A percentile compares a stretch with the other conserved stretches of the same genome.
Evolutionary conservation across 148 eudicot genomes (phyloP).

Genomic region (Fagopyrum tataricum): DNA sequence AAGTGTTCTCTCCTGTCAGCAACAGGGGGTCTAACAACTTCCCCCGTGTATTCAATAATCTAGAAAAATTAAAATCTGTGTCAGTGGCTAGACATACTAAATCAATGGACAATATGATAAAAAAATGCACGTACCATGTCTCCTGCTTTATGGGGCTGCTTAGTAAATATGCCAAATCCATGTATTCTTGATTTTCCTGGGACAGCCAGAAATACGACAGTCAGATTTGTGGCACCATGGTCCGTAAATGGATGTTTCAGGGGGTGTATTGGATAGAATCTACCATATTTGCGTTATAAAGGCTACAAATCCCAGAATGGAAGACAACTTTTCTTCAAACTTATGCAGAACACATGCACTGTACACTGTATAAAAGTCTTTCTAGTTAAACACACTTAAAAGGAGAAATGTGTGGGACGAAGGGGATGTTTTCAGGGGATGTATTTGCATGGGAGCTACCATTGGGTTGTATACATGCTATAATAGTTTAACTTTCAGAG

Average conservation of each 20-base stretch:
- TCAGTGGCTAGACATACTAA: background rate
- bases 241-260: background rate
- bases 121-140: slow-evolving; percentile 58
- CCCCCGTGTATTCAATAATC: slow-evolving; percentile 95
- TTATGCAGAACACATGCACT: background rate
- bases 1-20: slow-evolving; percentile 92
- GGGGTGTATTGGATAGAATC: background rate
- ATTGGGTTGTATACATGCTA: background rate
- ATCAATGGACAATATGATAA: background rate
- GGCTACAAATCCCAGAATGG: background rate
- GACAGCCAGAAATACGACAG: background rate
- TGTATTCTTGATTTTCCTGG: slow-evolving; percentile 93
- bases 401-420: background rate
- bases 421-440: background rate
- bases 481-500: background rate
- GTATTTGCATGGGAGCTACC: background rate
- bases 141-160: slow-evolving; percentile 85
- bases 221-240: background rate
- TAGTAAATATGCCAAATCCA: slow-evolving; percentile 92
- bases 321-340: background rate
- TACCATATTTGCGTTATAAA: background rate
- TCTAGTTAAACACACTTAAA: background rate
- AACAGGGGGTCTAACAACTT: slow-evolving; percentile 76
- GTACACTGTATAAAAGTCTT: background rate
- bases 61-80: slow-evolving; percentile 22